Evolutionary conservation across 2,329 filamentous ascomycete genomes (phyloP).

Genomic region (Sclerotinia sclerotiorum): DNA sequence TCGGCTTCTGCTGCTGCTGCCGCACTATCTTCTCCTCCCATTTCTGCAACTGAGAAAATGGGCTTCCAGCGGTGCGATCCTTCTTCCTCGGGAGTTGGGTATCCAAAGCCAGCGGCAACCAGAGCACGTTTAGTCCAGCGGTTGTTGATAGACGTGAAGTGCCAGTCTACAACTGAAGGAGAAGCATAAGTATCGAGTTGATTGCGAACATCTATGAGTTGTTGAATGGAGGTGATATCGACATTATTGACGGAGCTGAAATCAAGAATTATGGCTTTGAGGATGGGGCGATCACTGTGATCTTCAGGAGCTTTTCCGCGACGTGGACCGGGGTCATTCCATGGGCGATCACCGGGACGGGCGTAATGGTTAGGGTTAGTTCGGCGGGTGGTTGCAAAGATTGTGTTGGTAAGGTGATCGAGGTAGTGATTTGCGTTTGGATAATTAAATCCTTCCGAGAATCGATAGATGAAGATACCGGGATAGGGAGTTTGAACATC

Average conservation of each 20-base stretch:
- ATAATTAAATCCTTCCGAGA: conserved; percentile 94
- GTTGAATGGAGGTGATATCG: conserved; percentile 88
- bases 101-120: conserved; percentile 83
- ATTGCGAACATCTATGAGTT: conserved; percentile 90
- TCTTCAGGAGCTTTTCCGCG: conserved; percentile 49
- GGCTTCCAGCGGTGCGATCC: conserved; percentile 73
- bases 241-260: conserved; percentile 93
- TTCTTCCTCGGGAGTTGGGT: conserved; percentile 57
- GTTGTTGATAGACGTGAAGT: conserved; percentile 91
- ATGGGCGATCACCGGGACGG: conserved; percentile 75
- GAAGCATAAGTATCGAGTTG: conserved; percentile 83
- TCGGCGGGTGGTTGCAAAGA: conserved; percentile 71
- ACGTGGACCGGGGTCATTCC: conserved; percentile 87
- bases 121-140: conserved; percentile 92
- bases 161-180: conserved; percentile 87
- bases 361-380: conserved; percentile 69
- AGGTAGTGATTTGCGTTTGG: conserved; percentile 89
- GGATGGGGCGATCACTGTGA: conserved; percentile 59
- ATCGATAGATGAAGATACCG: conserved; percentile 93
- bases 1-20: conserved; percentile 65
- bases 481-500: conserved; percentile 80
- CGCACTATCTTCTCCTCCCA: conserved; percentile 69
- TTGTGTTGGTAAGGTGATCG: conserved; percentile 69
- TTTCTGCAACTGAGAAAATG: conserved; percentile 91
- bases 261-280: conserved; percentile 90